Conservation (phyloP, 2,329 filamentous ascomycete species). For the Claviceps digitariae region DNA sequence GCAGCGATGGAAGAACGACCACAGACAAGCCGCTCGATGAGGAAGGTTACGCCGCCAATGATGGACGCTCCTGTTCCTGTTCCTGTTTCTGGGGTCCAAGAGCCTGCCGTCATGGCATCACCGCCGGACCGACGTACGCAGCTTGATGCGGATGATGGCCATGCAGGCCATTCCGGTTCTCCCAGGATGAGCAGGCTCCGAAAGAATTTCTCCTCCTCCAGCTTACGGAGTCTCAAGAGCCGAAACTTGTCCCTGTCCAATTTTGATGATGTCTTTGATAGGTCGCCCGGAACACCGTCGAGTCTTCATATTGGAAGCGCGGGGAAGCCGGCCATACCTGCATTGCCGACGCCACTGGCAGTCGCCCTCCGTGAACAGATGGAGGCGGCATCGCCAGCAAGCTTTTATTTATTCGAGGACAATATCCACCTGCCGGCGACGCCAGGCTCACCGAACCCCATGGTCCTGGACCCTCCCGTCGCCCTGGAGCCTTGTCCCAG, state of each 20-base stretch:
- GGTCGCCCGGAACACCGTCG: slow-evolving; percentile 61
- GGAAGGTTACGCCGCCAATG: slow-evolving; percentile 2
- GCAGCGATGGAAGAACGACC: slow-evolving; percentile 3
- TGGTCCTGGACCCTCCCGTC: slow-evolving; percentile 52
- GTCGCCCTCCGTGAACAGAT: slow-evolving; percentile 46
- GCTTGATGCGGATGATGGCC: slow-evolving; percentile 23
- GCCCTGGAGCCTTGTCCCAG: slow-evolving; percentile 85
- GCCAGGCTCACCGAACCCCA: slow-evolving; percentile 51
- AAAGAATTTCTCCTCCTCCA: slow-evolving; percentile 60
- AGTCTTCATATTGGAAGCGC: slow-evolving; percentile 50
- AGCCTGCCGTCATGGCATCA: slow-evolving; percentile 13
- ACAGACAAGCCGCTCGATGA: slow-evolving; percentile 1
- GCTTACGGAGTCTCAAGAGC: slow-evolving; percentile 56
- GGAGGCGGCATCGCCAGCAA: slow-evolving; percentile 47
- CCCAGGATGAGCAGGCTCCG: slow-evolving; percentile 36
- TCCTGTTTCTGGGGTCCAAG: slow-evolving; percentile 4
- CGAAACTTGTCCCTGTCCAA: slow-evolving; percentile 59
- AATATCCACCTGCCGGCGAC: slow-evolving; percentile 57
- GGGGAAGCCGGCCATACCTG: slow-evolving; percentile 38
- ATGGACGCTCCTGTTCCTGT: slow-evolving; percentile 4
- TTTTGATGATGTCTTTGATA: slow-evolving; percentile 47
- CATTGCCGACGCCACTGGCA: slow-evolving; percentile 54
- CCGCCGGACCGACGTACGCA: slow-evolving; percentile 20
- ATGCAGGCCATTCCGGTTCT: slow-evolving; percentile 34
- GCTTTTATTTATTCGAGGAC: slow-evolving; percentile 71